Evolutionary conservation across 768 basidiomycete genomes (phyloP).

Genomic region (Suillus clintonianus): DNA sequence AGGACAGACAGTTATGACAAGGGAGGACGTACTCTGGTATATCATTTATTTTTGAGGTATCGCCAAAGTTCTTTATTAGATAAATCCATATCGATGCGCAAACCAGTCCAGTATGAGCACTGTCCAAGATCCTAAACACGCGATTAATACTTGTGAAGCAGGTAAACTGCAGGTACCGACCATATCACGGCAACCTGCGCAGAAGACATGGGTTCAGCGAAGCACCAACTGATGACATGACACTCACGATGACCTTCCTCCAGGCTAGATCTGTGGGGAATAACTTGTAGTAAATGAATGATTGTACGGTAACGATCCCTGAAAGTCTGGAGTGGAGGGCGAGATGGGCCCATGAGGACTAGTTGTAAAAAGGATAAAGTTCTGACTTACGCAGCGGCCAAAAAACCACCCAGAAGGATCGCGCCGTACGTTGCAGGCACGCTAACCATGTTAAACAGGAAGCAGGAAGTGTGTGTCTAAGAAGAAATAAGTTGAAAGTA

Average conservation of each 20-base stretch:
- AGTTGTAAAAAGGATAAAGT: background rate
- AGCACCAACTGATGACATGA: background rate
- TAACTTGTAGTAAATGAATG: slow-evolving; percentile 30
- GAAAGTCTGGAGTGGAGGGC: slow-evolving; percentile 21
- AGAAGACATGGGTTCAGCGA: background rate
- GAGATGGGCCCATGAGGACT: background rate
- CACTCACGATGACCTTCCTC: slow-evolving; percentile 26
- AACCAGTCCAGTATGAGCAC: slow-evolving; percentile 42
- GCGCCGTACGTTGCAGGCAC: slow-evolving; percentile 27
- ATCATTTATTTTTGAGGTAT: slow-evolving; percentile 36
- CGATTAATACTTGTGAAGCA: background rate
- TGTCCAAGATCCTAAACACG: slow-evolving; percentile 34
- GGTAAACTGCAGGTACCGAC: slow-evolving; percentile 9
- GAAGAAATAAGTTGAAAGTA: background rate
- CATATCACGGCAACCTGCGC: slow-evolving; percentile 29
- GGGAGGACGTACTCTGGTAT: slow-evolving; percentile 44
- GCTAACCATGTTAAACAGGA: slow-evolving; percentile 4
- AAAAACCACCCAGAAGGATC: slow-evolving; percentile 31
- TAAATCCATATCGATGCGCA: slow-evolving; percentile 43
- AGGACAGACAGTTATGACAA: background rate
- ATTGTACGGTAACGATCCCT: slow-evolving; percentile 27
- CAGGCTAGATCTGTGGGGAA: slow-evolving; percentile 24
- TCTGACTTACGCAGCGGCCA: slow-evolving; percentile 26
- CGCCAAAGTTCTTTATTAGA: slow-evolving; percentile 46
- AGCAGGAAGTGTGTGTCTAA: background rate